Base-by-base conservation (phyloP, 768 basidiomycete species). In the Tricholoma flavovirens region DNA sequence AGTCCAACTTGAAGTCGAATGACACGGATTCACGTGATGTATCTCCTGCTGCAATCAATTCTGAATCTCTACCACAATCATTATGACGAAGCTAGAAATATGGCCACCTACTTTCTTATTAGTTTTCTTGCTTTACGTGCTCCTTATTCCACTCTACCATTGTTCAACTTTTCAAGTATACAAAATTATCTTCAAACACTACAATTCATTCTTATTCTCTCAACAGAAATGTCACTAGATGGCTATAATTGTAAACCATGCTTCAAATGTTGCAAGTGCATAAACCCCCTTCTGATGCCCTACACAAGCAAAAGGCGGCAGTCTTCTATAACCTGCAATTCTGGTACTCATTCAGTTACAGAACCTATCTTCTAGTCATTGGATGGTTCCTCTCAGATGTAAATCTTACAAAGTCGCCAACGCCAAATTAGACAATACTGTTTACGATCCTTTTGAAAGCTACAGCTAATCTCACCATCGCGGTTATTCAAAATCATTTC, bases 381-480 rank as follows among this genome's bases (percentile, higher is more conserved):
- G 93, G 92, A 54, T 98, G 95, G 95, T 71, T 76, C 9, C 53
- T 83, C 1, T 94, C 56, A 84, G 74, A 7, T 82, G 82, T 61
- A 69, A 94, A 30, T 79, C 75, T n/a, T 87, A 87, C 73, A 79
- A 80, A 65, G 85, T 83, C 35, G 76, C 81, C 7, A 76, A 74
- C 51, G 73, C 81, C 56, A 76, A 81, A 61, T 61, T 79, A 53
- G 83, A 90, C 59, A 80, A 74, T 73, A 86, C 83, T 62, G 68
- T 95, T 11, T 99, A 98, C 69, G 83, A 98, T 69, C 97, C 97
- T 1, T 99, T 95, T 63, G 88, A 87, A 84, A 66, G 81, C 89
- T 9, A 80, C 84, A 0, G 82, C 77, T 2, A 93, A 97, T 66
- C 76, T 93, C 62, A 98, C 95, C 0, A 76, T 87, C 36, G 96